Percentiles rank a stretch among this genome's conserved stretches.
Evolutionary conservation across 495 filamentous ascomycete species (phyloP).

Genomic region (Tetracladium setigerum): DNA sequence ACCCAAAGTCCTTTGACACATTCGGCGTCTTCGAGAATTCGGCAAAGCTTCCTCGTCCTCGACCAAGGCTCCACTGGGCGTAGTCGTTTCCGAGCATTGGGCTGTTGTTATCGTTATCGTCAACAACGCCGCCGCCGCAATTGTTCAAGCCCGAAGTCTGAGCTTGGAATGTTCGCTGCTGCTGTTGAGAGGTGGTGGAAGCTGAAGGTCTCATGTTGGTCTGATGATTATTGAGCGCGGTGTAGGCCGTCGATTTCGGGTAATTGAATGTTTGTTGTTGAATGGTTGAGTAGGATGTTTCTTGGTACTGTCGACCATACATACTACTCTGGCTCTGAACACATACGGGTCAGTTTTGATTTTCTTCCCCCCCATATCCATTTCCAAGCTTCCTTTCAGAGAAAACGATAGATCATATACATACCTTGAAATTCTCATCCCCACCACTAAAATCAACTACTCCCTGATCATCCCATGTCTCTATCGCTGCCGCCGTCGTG

Average conservation of each 20-base stretch:
- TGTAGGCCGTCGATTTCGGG: constrained; percentile 2
- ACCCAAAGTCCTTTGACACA: constrained; percentile 6
- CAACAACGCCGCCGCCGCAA: too few species aligned
- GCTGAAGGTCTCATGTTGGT: background rate
- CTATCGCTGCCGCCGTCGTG: background rate
- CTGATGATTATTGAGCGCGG: constrained; percentile 9
- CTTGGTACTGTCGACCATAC: constrained; percentile 13
- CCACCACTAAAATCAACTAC: constrained; percentile 12
- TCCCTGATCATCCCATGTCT: constrained; percentile 14
- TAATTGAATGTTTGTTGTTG: background rate
- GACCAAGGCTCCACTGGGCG: constrained; percentile 9
- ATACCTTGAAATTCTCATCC: constrained; percentile 15
- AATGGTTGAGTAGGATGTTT: background rate
- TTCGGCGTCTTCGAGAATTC: constrained; percentile 10
- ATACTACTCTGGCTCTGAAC: constrained; percentile 9
- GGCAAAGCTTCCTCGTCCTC: constrained; percentile 9
- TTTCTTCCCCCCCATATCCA: background rate
- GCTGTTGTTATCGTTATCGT: constrained; percentile 2
- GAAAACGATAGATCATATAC: background rate
- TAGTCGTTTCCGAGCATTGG: constrained; percentile 16
- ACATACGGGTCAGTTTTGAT: background rate
- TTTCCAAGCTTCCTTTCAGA: background rate
- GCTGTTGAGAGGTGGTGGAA: background rate
- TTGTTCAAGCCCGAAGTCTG: background rate
- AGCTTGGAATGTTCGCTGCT: constrained; percentile 4